These are phyloP conservation scores for Eragrostis nindensis DNA, from an alignment of 176 grass and related monocot species.

Conservation along the genomic window DNA sequence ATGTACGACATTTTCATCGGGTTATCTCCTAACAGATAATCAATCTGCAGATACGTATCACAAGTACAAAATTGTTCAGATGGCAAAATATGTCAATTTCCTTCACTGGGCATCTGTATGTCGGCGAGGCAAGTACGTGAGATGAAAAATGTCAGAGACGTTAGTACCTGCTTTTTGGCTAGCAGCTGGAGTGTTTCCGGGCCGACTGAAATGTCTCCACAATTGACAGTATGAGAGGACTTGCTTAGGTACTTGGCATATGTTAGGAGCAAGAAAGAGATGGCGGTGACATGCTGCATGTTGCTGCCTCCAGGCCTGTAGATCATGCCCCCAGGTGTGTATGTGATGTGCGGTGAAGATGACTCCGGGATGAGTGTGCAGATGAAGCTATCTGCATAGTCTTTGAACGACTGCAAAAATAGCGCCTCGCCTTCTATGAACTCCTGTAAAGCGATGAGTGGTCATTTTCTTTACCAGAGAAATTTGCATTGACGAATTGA, in stretches of 20 bases:
- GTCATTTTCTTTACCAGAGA: background rate
- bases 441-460: constrained; percentile 46
- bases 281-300: constrained; percentile 96
- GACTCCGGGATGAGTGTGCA: constrained; percentile 93
- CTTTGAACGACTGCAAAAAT: constrained; percentile 83
- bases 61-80: background rate
- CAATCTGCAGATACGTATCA: constrained; percentile 46
- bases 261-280: constrained; percentile 83
- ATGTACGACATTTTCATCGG: constrained; percentile 97
- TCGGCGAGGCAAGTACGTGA: background rate
- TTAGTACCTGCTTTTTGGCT: constrained; percentile 76
- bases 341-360: constrained; percentile 76
- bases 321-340: constrained; percentile 82
- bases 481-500: background rate
- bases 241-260: constrained; percentile 89
- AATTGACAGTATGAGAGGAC: constrained; percentile 79
- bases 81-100: background rate
- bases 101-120: background rate
- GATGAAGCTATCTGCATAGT: constrained; percentile 80
- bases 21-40: constrained; percentile 88
- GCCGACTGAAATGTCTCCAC: constrained; percentile 67
- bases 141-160: background rate
- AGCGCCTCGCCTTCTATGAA: constrained; percentile 78
- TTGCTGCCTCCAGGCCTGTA: constrained; percentile 97
- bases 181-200: constrained; percentile 59